phyloP scores from a whole-genome alignment of 192 early-diverging fungal genomes.

The Umbelopsis vinacea region DNA sequence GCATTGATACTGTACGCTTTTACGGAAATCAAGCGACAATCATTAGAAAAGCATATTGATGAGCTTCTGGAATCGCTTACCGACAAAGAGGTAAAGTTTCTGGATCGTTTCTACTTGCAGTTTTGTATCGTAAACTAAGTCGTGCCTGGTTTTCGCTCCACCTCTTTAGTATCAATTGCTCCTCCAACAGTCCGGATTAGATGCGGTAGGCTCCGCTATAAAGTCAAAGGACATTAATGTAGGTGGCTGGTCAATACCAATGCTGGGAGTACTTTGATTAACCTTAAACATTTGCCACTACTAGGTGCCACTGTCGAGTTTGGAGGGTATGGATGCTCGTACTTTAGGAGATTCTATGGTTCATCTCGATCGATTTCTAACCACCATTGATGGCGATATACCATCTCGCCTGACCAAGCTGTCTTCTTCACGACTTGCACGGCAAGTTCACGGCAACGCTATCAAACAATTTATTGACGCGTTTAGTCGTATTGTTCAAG shows the following conservation, averaged over 20 bases:
- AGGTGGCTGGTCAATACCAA: neutral
- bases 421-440: conserved; percentile 54
- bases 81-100: conserved; percentile 63
- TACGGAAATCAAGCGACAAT: conserved; percentile 58
- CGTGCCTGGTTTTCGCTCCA: neutral
- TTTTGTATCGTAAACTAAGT: neutral
- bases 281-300: neutral
- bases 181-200: conserved; percentile 69
- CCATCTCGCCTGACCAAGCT: conserved; percentile 53
- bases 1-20: conserved; percentile 68
- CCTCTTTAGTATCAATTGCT: conserved; percentile 55
- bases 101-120: too few relatives aligned
- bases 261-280: neutral
- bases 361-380: conserved; percentile 71
- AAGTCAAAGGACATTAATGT: conserved; percentile 61
- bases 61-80: conserved; percentile 66
- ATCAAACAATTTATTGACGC: conserved; percentile 64
- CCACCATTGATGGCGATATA: conserved; percentile 60
- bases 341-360: conserved; percentile 58
- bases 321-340: conserved; percentile 55
- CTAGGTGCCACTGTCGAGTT: conserved; percentile 59
- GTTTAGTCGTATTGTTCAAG: conserved; percentile 57
- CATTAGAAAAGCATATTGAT: conserved; percentile 64
- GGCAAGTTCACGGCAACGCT: conserved; percentile 54
- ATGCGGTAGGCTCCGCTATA: conserved; percentile 54